Evolutionary conservation across 139 green algal species (phyloP), one percentile per base, ranked within the genome.

Genomic region (Chlorella sorokiniana): DNA sequence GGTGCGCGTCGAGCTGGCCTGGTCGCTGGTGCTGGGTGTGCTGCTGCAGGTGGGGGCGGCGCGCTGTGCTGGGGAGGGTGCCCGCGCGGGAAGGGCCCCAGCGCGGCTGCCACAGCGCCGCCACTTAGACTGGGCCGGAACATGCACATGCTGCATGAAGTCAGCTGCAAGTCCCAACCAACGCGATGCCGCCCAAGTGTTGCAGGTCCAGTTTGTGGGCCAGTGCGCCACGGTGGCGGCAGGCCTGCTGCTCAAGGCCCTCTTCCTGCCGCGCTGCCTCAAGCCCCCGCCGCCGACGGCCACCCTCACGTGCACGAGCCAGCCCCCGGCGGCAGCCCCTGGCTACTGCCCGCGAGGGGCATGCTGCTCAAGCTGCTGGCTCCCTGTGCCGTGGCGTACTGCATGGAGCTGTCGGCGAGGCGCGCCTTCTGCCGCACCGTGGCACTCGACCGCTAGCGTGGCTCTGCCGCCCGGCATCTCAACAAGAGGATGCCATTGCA

Each of bases 151-250:
- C n/a, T n/a, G n/a, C n/a, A n/a, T n/a, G n/a, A n/a, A n/a, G n/a
- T n/a, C n/a, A n/a, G n/a, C n/a, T n/a, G n/a, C n/a, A n/a, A n/a
- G n/a, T n/a, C n/a, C n/a, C n/a, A n/a, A n/a, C n/a, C n/a, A n/a
- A n/a, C n/a, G n/a, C n/a, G n/a, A n/a, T n/a, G n/a, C n/a, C n/a
- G n/a, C n/a, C n/a, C n/a, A n/a, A n/a, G n/a, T 38, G 40, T 31
- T 11, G 33, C 73, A 79, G 73, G 73, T 69, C 35, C 73, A 79
- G 20, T 69, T 79, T 38, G 73, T 79, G 38, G 54, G 73, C 22
- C 73, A 79, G 52, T 68, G 51, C 38, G 25, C 38, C 73, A 79
- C 69, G 73, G 31, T 79, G 27, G 73, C 73, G 3, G 73, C 48
- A 37, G 42, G 73, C 73, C 25, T 68, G 54, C 52, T 44, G 35